These are phyloP conservation scores for Hypoxylon sp. DNA, from an alignment of 2,329 filamentous ascomycete genomes.

Conservation along the genomic window DNA sequence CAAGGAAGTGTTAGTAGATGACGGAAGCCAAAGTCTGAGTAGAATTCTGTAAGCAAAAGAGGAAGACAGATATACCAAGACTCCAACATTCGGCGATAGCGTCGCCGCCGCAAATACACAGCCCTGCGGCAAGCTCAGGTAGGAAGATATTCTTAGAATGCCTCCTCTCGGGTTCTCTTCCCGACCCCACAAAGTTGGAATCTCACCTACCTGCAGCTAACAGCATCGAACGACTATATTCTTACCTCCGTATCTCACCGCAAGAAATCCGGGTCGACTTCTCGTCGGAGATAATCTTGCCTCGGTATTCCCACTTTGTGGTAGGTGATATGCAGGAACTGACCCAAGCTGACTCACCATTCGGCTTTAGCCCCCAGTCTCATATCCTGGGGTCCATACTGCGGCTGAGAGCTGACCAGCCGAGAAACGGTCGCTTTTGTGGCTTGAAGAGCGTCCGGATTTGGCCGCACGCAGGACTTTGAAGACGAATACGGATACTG, in stretches of 20 bases:
- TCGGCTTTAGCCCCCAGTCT: slow-evolving; percentile 18
- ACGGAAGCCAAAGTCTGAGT: neutral
- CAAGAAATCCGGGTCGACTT: slow-evolving; percentile 1
- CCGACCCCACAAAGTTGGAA: slow-evolving; percentile 24
- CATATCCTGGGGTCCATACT: slow-evolving; percentile 17
- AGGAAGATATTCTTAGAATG: slow-evolving; percentile 31
- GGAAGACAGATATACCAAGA: neutral
- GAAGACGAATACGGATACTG: slow-evolving; percentile 10
- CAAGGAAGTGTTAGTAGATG: neutral
- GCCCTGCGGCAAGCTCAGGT: slow-evolving; percentile 5
- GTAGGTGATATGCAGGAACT: slow-evolving; percentile 3
- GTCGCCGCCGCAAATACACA: neutral
- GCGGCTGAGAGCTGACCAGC: slow-evolving; percentile 30
- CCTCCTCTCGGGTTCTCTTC: slow-evolving; percentile 4
- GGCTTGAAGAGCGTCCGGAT: slow-evolving; percentile 17
- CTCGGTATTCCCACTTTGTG: neutral
- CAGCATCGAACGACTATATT: neutral
- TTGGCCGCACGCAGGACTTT: slow-evolving; percentile 7
- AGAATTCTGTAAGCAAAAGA: neutral
- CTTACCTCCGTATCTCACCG: slow-evolving; percentile 6
- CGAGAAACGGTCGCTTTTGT: slow-evolving; percentile 13
- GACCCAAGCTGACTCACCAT: slow-evolving; percentile 19
- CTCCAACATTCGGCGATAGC: neutral
- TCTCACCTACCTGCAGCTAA: neutral
- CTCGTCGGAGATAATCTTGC: slow-evolving; percentile 3